Base-by-base conservation (phyloP, 345 rosid species). In the Bruguiera parviflora region DNA sequence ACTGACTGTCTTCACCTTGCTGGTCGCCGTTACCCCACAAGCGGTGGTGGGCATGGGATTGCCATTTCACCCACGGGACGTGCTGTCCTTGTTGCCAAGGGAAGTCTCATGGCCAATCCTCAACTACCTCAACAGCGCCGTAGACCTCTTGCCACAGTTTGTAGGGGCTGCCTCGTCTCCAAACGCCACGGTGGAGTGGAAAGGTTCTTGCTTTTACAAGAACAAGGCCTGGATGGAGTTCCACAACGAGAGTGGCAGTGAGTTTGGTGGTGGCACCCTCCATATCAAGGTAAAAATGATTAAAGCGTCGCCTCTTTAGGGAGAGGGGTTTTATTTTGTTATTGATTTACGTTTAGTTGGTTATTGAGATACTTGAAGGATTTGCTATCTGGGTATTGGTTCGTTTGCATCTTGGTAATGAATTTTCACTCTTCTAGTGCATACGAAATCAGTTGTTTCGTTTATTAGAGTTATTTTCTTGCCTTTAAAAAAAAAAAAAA, bases 261-360 rank as follows among this genome's bases (percentile, higher is more conserved):
- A 88, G 66, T 91, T 88, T 29, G 97, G 99, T 19, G 97, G 99
- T 3, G 97, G 99, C 1, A 90, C 96, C 31, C 90, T 95, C 72
- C 96, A 91, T 72, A 72, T 94, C 60, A 76, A 91, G 97, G 98
- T 94, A 39, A 18, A 8, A 18, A 22, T 11, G 13, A 13, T 57
- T 47, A 32, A 53, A n/a, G 16, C 5, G 13, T 53, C 16, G 25
- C 18, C 28, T 3, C 8, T 37, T 28, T 37, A 37, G 13, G 13
- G 46, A 11, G 27, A 20, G 29, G 10, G 39, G 22, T 49, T 27
- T 43, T 29, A 5, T 29, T 56, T 25, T 68, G 24, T 20, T 20
- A 27, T 58, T 31, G 57, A 8, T 60, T n/a, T 47, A 58, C 21
- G 16, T 5, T 47, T 67, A 24, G 2, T 24, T 16, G 21, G 20